These are phyloP conservation scores for Echium plantagineum DNA, from an alignment of 257 asterid species.

Conservation along the genomic window DNA sequence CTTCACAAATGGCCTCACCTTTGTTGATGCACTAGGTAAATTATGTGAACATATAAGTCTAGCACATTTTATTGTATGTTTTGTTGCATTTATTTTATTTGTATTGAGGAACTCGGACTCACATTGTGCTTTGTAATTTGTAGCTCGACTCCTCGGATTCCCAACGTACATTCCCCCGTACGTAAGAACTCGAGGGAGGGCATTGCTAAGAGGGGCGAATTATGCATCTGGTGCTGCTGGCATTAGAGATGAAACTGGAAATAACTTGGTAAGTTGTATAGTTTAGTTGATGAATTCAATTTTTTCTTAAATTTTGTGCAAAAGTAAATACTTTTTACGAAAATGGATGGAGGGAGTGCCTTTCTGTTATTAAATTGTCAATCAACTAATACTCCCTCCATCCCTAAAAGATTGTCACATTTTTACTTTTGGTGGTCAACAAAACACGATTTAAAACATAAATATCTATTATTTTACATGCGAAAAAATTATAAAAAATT, in stretches of 20 bases:
- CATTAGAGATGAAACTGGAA: conserved; percentile 25
- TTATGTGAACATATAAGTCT: neutral
- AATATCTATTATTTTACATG: too few relatives aligned
- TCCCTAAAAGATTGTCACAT: too few relatives aligned
- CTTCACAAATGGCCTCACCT: conserved; percentile 31
- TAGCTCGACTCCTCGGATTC: conserved; percentile 26
- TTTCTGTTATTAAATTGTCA: too few relatives aligned
- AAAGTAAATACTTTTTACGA: too few relatives aligned
- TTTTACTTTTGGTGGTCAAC: too few relatives aligned
- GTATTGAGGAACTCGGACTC: too few relatives aligned
- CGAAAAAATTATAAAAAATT: too few relatives aligned
- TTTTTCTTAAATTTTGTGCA: too few relatives aligned
- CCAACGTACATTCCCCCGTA: conserved; percentile 19
- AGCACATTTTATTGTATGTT: neutral
- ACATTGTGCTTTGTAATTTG: conserved; percentile 1
- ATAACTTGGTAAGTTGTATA: conserved; percentile 8
- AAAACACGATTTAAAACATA: too few relatives aligned
- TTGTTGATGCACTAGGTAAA: conserved; percentile 32
- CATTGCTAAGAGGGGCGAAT: conserved; percentile 22
- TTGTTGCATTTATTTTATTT: neutral
- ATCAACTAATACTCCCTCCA: too few relatives aligned
- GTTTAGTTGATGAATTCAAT: too few relatives aligned
- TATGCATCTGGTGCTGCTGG: conserved; percentile 35
- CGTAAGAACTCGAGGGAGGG: conserved; percentile 11
- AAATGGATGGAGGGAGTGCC: too few relatives aligned